Evolutionary conservation across 176 grass and related monocot species (phyloP), one percentile per base, ranked within the genome.

Genomic region (maize (Zea mays)): DNA sequence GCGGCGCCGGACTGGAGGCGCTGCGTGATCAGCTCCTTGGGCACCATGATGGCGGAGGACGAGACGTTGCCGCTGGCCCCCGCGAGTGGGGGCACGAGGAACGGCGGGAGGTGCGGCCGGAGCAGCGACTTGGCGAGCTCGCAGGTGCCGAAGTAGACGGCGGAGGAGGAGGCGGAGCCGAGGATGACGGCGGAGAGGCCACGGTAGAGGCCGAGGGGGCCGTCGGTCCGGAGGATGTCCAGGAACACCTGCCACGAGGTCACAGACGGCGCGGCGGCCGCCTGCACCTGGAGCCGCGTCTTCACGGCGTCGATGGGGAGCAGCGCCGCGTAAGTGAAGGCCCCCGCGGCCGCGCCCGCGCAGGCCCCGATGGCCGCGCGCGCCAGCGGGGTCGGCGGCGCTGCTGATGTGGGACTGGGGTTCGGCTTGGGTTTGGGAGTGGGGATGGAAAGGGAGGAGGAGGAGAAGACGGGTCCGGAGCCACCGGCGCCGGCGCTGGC

Each of bases 1-100:
- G 86, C 78, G 20, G 94, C 85, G 71, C 94, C 96, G 0, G 89
- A 88, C 82, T 98, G 92, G 81, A 98, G 93, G 56, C 92, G 84
- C 82, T 98, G 96, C 63, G 96, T 95, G 87, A 98, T 92, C 81
- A 98, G 92, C 69, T 98, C 96, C 81, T 98, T 98, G 55, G 96
- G 96, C 8, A 98, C 89, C 96, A 98, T 98, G 76, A 98, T 85
- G 35, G 83, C 92, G 3, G 92, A 98, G 21, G 95, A 98, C 51
- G 93, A 87, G 55, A 98, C 65, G 49, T 98, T 98, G 34, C 96
- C 92, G 67, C 83, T 88, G 52, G 92, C 96, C 5, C 92, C 96
- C 6, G 92, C 92, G 51, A 94, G 82, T 19, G 96, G 96, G 0
- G 96, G 92, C 45, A 98, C 87, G 56, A 98, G 80, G 81, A 98